Conservation (phyloP, 768 basidiomycete genomes). For the Leccinum broughii region DNA sequence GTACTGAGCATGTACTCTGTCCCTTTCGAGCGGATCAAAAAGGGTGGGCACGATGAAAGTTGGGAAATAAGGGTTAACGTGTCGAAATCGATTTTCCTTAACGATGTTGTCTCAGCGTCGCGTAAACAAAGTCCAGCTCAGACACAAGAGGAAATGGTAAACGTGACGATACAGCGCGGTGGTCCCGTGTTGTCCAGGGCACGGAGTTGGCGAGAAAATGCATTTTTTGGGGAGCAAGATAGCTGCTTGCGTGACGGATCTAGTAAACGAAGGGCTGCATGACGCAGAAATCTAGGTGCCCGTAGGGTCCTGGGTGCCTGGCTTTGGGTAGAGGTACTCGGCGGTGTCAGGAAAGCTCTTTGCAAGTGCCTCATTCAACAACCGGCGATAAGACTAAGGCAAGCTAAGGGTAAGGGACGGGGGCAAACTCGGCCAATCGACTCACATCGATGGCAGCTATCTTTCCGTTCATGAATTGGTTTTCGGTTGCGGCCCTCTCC, state of each 20-base stretch:
- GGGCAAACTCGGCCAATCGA: constrained; percentile 2
- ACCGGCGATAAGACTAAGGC: constrained; percentile 63
- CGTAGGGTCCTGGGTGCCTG: constrained; percentile 9
- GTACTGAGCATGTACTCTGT: constrained; percentile 14
- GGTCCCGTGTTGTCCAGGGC: background rate
- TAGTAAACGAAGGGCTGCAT: background rate
- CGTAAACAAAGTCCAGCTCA: constrained; percentile 1
- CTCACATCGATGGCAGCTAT: constrained; percentile 74
- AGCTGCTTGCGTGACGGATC: background rate
- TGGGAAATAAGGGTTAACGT: constrained; percentile 20
- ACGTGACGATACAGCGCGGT: background rate
- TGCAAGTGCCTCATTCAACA: constrained; percentile 67
- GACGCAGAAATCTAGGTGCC: constrained; percentile 10
- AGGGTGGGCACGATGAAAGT: constrained; percentile 14
- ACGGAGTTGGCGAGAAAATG: constrained; percentile 7
- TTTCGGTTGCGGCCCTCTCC: constrained; percentile 83
- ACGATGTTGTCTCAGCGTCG: constrained; percentile 9
- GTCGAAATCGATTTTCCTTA: constrained; percentile 19
- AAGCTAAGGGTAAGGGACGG: constrained; percentile 4
- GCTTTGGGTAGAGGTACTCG: constrained; percentile 23
- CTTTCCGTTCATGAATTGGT: constrained; percentile 91
- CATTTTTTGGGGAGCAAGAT: background rate
- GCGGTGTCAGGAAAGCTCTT: constrained; percentile 67
- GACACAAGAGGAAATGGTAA: constrained; percentile 7
- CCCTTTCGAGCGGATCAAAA: constrained; percentile 22